Evolutionary conservation across 805 yeast species (phyloP), one percentile per base, ranked within the genome.

Genomic region (Candida dendrica): DNA sequence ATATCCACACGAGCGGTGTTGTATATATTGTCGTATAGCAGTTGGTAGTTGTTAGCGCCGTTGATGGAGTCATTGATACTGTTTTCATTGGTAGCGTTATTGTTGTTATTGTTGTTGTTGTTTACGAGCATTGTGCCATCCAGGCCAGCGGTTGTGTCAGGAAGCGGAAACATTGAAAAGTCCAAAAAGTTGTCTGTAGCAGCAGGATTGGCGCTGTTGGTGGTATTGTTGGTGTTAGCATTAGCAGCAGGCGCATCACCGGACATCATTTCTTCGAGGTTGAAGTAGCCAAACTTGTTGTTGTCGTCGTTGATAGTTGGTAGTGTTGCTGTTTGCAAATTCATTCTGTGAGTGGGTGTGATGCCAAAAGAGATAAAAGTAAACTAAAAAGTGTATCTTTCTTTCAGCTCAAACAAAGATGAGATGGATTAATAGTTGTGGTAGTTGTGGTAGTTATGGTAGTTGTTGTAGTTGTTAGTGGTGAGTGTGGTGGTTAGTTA

Each of bases 141-240:
- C 31, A 15, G 26, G 17, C 13, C 20, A 18, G 38, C 11, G 16
- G 8, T n/a, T 13, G 30, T 8, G 7, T 24, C 11, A 29, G 33
- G 14, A 11, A 16, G 22, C 10, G 38, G 39, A n/a, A 37, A 37
- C 39, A 37, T 37, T 13, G 39, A 29, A 18, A 37, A 29, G 9
- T 37, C 39, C 17, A 32, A 9, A 13, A 37, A 19, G 14, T 17
- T 17, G 11, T 37, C 39, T 19, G 24, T 16, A n/a, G n/a, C 10
- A 17, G 22, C 3, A 15, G 19, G 4, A 14, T 30, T 14, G 17
- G 9, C 33, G 13, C 5, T n/a, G 9, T 15, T 30, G 33, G 33
- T n/a, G n/a, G n/a, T n/a, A n/a, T n/a, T n/a, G n/a, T n/a, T n/a
- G n/a, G n/a, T n/a, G n/a, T n/a, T n/a, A n/a, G n/a, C n/a, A n/a